Conservation (phyloP, 2,329 filamentous ascomycete species). For the Curvularia spicifera region DNA sequence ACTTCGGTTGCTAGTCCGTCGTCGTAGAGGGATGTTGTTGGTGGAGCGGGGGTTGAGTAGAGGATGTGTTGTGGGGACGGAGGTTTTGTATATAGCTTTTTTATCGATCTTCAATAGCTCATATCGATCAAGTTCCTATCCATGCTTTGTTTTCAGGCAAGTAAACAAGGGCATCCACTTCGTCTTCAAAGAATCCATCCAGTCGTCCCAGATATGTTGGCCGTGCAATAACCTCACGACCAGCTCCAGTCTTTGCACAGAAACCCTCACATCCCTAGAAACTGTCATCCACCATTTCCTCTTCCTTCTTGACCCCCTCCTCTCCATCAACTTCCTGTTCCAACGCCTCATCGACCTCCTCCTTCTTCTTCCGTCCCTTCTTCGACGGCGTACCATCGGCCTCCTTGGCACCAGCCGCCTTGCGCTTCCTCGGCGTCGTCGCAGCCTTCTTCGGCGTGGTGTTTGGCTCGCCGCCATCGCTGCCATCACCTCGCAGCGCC, state of each 20-base stretch:
- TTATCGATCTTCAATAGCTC: too few species aligned
- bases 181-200: too few species aligned
- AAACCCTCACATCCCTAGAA: too few species aligned
- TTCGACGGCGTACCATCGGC: conserved; percentile 12
- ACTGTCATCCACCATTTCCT: conserved; percentile 2
- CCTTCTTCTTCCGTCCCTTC: conserved; percentile 9
- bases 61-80: background rate
- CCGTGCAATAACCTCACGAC: too few species aligned
- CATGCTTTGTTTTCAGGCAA: too few species aligned
- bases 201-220: background rate
- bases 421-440: conserved; percentile 27
- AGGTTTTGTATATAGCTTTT: conserved; percentile 4
- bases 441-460: conserved; percentile 17
- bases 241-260: background rate
- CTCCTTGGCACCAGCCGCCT: conserved; percentile 14
- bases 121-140: too few species aligned
- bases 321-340: conserved; percentile 3
- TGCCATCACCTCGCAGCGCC: conserved; percentile 17
- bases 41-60: background rate
- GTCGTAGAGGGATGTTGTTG: background rate
- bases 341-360: background rate
- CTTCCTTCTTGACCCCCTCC: conserved; percentile 5
- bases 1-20: conserved; percentile 41
- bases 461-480: background rate
- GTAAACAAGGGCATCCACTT: too few species aligned